These are phyloP conservation scores for Pleurotus platypus DNA, from an alignment of 768 basidiomycete genomes.

Conservation along the genomic window DNA sequence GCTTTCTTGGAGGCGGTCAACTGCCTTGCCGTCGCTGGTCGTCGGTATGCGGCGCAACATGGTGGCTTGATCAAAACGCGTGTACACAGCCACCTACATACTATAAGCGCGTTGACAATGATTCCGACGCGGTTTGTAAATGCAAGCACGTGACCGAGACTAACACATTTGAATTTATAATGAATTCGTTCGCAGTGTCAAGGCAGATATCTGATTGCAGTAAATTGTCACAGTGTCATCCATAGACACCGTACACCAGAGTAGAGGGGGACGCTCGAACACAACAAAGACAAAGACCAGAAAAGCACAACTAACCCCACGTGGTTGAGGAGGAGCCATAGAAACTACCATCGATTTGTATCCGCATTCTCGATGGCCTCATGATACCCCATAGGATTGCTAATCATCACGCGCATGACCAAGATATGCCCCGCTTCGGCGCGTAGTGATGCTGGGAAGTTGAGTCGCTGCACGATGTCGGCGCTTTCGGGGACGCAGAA, in stretches of 20 bases:
- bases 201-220: too few species aligned
- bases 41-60: conserved; percentile 75
- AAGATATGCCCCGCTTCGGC: conserved; percentile 42
- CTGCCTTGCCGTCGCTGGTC: conserved; percentile 61
- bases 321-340: too few species aligned
- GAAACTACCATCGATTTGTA: conserved; percentile 28
- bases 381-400: conserved; percentile 57
- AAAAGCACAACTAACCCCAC: too few species aligned
- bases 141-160: neutral
- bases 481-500: conserved; percentile 54
- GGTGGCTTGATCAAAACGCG: conserved; percentile 6
- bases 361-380: conserved; percentile 44
- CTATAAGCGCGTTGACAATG: neutral
- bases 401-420: conserved; percentile 55
- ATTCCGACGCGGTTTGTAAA: neutral
- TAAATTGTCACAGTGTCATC: too few species aligned
- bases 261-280: too few species aligned
- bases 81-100: neutral
- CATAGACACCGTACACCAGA: too few species aligned
- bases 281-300: too few species aligned
- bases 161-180: neutral
- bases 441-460: conserved; percentile 42
- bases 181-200: too few species aligned
- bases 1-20: conserved; percentile 71
- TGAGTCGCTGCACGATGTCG: conserved; percentile 44